Evolutionary conservation across 2,329 filamentous ascomycete genomes (phyloP).

Genomic region (Dactylellina leptospora): DNA sequence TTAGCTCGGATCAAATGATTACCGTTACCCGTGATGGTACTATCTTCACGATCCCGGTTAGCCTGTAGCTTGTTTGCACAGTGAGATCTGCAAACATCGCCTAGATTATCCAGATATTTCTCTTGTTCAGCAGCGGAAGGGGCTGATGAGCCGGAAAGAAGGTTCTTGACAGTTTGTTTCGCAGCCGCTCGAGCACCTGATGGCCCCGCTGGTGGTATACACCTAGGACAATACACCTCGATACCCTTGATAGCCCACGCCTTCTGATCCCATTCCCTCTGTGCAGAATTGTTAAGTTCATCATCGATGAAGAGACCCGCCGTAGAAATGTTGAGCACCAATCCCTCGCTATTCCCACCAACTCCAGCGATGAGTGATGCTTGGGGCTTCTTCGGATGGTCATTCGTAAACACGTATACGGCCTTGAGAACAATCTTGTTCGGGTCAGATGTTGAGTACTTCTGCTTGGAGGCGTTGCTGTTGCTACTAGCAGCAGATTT

Average conservation of each 20-base stretch:
- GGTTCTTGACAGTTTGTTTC: constrained; percentile 45
- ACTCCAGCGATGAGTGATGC: constrained; percentile 87
- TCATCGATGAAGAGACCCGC: constrained; percentile 98
- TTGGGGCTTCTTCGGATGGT: constrained; percentile 86
- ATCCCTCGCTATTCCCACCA: constrained; percentile 85
- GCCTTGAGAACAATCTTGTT: constrained; percentile 95
- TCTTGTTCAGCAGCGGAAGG: constrained; percentile 47
- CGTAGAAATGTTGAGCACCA: constrained; percentile 89
- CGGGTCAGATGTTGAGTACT: constrained; percentile 87
- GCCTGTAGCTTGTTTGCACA: constrained; percentile 65
- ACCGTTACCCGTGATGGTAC: constrained; percentile 58
- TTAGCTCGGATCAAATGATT: constrained; percentile 71
- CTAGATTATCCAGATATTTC: constrained; percentile 54
- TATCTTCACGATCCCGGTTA: constrained; percentile 60
- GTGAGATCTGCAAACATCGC: constrained; percentile 54
- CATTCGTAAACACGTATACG: constrained; percentile 91
- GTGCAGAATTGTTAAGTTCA: constrained; percentile 86
- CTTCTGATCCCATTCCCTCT: constrained; percentile 98
- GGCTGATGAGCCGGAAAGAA: constrained; percentile 49
- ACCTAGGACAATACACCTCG: constrained; percentile 82
- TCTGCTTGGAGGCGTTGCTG: constrained; percentile 82
- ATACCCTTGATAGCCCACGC: constrained; percentile 94
- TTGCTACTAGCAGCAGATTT: constrained; percentile 74
- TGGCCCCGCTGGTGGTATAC: constrained; percentile 62
- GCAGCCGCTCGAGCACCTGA: constrained; percentile 57